Base-by-base conservation (phyloP, 78 protist genomes). In the Capsaspora owczarzaki region DNA sequence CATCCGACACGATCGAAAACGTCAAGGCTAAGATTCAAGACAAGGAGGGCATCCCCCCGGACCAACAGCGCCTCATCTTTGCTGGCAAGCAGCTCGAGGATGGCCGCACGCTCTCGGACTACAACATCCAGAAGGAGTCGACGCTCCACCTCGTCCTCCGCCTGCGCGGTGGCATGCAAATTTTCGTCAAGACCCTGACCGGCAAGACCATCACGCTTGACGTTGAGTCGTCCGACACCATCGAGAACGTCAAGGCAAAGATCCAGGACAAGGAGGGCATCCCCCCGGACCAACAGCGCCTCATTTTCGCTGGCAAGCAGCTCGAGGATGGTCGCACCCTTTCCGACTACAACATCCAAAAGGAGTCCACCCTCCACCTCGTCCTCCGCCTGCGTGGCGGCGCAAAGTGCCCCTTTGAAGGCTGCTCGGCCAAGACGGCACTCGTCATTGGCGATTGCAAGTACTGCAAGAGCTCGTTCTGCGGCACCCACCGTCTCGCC, bases 201-300 rank as follows among this genome's bases (percentile, higher is more conserved):
- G 95, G 93, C 61, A 92, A 92, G 77, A 91, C 94, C 41, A 90
- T 93, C 75, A 89, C 96, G 31, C 81, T 95, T 22, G 97, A 96
- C 79, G 99, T 96, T 23, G 99, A 93, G 85, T 74, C 92, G n/a
- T 84, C 92, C 19, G 98, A 95, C 87, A 89, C 96, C 79, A 96
- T 97, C 77, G 98, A 97, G 40, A 92, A 90, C 72, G 97, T 95
- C 38, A 96, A 95, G 88, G 83, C 82, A 42, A 95, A 96, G 93
- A 97, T 97, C 79, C 98, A 95, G 87, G 98, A 95, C 87, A 95
- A 95, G 93, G 98, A 95, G 78, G 99, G 99, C 53, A 97, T 96
- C 78, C 99, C 99, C 71, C 98, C 99, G 10, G 99, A 97, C 81
- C 99, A 97, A 79, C 99, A 97, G 88, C 86, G 99, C 29, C 88